Percentiles rank a stretch among this genome's conserved stretches.
Evolutionary conservation across 1,139 yeast species (phyloP).

Genomic region (Geotrichum candidum): DNA sequence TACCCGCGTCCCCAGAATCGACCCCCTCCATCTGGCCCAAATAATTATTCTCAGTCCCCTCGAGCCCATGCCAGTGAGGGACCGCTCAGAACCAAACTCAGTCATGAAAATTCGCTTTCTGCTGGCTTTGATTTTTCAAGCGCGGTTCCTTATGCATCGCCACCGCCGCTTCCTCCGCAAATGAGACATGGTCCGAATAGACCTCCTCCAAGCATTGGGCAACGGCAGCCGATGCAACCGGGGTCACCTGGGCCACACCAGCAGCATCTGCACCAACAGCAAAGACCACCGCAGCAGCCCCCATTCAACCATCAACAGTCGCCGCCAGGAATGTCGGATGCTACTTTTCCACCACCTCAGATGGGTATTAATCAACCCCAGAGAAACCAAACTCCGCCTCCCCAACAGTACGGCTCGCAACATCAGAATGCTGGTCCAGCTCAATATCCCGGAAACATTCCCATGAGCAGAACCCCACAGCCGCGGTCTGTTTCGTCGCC

Average conservation of each 20-base stretch:
- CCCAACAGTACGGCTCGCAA: background rate
- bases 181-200: slow-evolving; percentile 7
- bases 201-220: slow-evolving; percentile 9
- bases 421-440: slow-evolving; percentile 5
- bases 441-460: background rate
- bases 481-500: slow-evolving; percentile 3
- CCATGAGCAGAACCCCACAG: background rate
- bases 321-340: slow-evolving; percentile 1
- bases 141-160: slow-evolving; percentile 5
- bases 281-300: slow-evolving; percentile 1
- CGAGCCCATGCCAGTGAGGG: background rate
- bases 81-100: background rate
- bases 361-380: slow-evolving; percentile 9
- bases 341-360: slow-evolving; percentile 11
- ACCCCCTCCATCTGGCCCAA: background rate
- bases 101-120: slow-evolving; percentile 3
- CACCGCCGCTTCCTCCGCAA: slow-evolving; percentile 10
- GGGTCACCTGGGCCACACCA: background rate
- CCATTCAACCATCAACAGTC: background rate
- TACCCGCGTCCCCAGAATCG: background rate
- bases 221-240: slow-evolving; percentile 1
- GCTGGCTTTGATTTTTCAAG: slow-evolving; percentile 14
- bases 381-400: slow-evolving; percentile 12
- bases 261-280: background rate
- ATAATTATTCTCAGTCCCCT: background rate